A percentile compares a stretch with the other conserved stretches of the same genome.
phyloP scores from a whole-genome alignment of 2,329 filamentous ascomycete genomes.

The Claviceps africana region DNA sequence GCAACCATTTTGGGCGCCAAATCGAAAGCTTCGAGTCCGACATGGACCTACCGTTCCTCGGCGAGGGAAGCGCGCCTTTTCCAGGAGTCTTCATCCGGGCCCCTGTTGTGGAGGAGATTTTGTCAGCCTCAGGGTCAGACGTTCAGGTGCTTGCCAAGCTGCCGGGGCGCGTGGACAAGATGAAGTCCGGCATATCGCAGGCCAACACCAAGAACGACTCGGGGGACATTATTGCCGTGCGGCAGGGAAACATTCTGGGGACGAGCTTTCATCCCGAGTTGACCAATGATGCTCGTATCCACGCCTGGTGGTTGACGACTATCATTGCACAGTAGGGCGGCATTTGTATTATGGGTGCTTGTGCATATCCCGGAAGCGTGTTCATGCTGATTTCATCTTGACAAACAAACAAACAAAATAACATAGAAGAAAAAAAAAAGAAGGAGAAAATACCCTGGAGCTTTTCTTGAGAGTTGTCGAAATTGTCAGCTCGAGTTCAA shows the following conservation, averaged over 20 bases:
- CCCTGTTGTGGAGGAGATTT: constrained; percentile 75
- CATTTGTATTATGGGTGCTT: neutral
- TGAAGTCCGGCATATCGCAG: constrained; percentile 23
- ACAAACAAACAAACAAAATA: too few relatives aligned
- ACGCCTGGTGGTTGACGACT: constrained; percentile 70
- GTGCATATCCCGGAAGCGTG: too few relatives aligned
- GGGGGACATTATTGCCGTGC: constrained; percentile 75
- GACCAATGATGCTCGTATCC: constrained; percentile 75
- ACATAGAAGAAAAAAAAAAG: too few relatives aligned
- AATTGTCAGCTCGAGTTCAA: too few relatives aligned
- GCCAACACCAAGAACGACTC: constrained; percentile 27
- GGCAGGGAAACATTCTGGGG: constrained; percentile 82
- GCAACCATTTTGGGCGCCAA: constrained; percentile 92
- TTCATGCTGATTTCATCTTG: too few relatives aligned
- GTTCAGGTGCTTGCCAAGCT: constrained; percentile 41
- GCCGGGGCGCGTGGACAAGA: constrained; percentile 25
- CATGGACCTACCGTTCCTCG: constrained; percentile 58
- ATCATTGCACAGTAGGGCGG: constrained; percentile 34
- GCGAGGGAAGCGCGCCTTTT: constrained; percentile 32
- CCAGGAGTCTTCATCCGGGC: constrained; percentile 86
- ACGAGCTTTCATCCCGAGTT: constrained; percentile 94
- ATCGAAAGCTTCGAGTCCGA: constrained; percentile 77
- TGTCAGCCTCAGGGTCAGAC: constrained; percentile 27
- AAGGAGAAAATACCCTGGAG: too few relatives aligned
- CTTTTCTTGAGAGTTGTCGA: too few relatives aligned